Evolutionary conservation across 140 eudicot genomes (phyloP), one percentile per base, ranked within the genome.

Genomic region (Ambrosia hybrid): DNA sequence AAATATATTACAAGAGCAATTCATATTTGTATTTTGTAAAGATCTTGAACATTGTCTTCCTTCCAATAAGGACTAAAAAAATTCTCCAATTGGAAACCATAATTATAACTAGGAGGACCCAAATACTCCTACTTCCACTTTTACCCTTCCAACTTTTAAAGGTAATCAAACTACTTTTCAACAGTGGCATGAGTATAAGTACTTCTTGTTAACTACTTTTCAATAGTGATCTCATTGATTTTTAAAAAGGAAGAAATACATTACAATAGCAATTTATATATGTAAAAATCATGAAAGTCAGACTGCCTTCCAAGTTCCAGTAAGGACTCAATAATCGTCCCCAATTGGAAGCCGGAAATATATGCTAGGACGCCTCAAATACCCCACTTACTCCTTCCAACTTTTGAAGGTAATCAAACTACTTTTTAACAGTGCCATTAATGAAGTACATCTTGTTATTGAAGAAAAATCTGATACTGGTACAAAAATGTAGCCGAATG

Each of bases 31-130:
- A 30, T 0, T 30, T 30, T 30, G 34, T 30, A 30, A 30, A 30
- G 34, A 30, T 30, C 34, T 30, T 30, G 34, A 30, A 30, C 2
- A 1, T 30, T 30, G 34, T 30, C 34, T 30, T 30, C 34, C 34
- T 30, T 30, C 34, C 34, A 30, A 30, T 30, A 30, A 30, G 34
- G 34, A 30, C 34, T 30, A 30, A 30, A 30, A 30, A 30, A 30
- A 2, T 16, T 60, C 45, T 9, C 43, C 45, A 33, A 33, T 33
- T 33, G 46, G 65, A 30, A 60, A 45, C 45, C 9, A 9, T 43
- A 60, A 60, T 11, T 60, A 60, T 33, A 60, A 46, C 17, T 60
- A 12, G 66, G 43, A 34, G 66, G 46, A 34, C 66, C 45, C 66
- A 33, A 9, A 34, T 58, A 10, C 39, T 6, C 65, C 65, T 26